These are phyloP conservation scores for Pseudogymnoascus sp. DNA, from an alignment of 2,329 filamentous ascomycete genomes.

Conservation along the genomic window DNA sequence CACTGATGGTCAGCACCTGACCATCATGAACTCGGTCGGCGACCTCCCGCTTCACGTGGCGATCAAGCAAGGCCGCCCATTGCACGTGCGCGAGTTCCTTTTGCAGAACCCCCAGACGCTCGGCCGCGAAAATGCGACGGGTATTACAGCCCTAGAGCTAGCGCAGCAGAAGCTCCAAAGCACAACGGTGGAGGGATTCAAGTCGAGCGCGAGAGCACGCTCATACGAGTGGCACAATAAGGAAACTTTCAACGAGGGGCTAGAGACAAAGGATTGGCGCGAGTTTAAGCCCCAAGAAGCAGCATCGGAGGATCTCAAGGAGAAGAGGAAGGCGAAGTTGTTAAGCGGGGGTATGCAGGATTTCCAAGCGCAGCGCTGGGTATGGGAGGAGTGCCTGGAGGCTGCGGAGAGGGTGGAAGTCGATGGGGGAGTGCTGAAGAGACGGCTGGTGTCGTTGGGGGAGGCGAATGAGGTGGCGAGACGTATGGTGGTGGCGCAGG, in stretches of 20 bases:
- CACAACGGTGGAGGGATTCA: conserved; percentile 2
- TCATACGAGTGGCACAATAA: background rate
- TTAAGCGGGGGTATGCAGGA: background rate
- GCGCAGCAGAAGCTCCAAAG: conserved; percentile 28
- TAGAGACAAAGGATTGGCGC: background rate
- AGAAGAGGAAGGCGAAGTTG: background rate
- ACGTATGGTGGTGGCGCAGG: conserved; percentile 23
- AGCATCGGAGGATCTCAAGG: conserved; percentile 2
- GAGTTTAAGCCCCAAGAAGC: conserved; percentile 10
- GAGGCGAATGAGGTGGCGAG: conserved; percentile 55
- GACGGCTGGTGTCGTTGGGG: conserved; percentile 45
- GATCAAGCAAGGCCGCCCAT: conserved; percentile 36
- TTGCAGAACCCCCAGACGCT: background rate
- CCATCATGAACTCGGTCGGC: conserved; percentile 53
- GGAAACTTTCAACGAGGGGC: background rate
- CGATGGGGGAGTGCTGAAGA: conserved; percentile 30
- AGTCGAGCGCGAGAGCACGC: background rate
- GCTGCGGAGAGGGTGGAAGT: conserved; percentile 19
- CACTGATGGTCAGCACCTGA: conserved; percentile 46
- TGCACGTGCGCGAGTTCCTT: background rate
- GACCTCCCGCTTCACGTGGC: conserved; percentile 56
- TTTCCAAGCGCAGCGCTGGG: background rate
- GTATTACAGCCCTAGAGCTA: conserved; percentile 62
- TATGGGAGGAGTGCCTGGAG: conserved; percentile 32
- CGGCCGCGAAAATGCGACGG: conserved; percentile 66